These are phyloP conservation scores for Phytophthora meadii DNA, from an alignment of 352 stramenopile genomes.

Conservation along the genomic window DNA sequence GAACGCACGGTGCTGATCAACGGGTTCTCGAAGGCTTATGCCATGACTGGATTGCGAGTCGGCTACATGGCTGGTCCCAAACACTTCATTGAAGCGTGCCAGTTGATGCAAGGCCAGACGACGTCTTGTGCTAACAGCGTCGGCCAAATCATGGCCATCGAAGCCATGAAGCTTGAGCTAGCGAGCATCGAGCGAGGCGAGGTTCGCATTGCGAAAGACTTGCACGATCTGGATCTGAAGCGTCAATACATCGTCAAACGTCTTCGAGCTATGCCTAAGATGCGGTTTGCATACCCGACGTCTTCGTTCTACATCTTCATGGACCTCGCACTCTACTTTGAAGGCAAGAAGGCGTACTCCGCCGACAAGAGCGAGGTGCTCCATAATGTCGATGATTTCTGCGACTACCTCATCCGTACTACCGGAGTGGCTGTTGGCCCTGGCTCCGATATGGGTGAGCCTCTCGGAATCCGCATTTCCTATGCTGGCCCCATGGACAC, in stretches of 20 bases:
- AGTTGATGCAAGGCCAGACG: slow-evolving; percentile 95
- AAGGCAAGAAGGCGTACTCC: slow-evolving; percentile 43
- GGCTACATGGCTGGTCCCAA: slow-evolving; percentile 88
- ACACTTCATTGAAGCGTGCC: slow-evolving; percentile 79
- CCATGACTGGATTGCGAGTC: slow-evolving; percentile 96
- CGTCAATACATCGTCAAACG: slow-evolving; percentile 88
- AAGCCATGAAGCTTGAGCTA: slow-evolving; percentile 86
- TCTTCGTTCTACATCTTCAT: slow-evolving; percentile 96
- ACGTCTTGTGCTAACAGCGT: slow-evolving; percentile 95
- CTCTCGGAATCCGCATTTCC: slow-evolving; percentile 81
- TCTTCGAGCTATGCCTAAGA: slow-evolving; percentile 81
- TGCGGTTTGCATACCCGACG: slow-evolving; percentile 85
- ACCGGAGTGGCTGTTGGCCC: slow-evolving; percentile 95
- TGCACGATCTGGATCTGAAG: slow-evolving; percentile 73
- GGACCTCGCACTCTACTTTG: slow-evolving; percentile 74
- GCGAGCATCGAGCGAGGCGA: slow-evolving; percentile 43
- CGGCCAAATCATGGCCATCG: slow-evolving; percentile 90
- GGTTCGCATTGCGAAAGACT: slow-evolving; percentile 53
- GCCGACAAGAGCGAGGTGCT: slow-evolving; percentile 41
- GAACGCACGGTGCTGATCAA: slow-evolving; percentile 94
- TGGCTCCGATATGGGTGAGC: slow-evolving; percentile 93
- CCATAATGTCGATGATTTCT: slow-evolving; percentile 73
- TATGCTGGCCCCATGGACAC: slow-evolving; percentile 93
- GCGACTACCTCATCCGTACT: slow-evolving; percentile 92
- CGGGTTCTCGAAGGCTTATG: slow-evolving; percentile 96